These are phyloP conservation scores for Brassica hybrid DNA, from an alignment of 441 rosid species.

Conservation along the genomic window DNA sequence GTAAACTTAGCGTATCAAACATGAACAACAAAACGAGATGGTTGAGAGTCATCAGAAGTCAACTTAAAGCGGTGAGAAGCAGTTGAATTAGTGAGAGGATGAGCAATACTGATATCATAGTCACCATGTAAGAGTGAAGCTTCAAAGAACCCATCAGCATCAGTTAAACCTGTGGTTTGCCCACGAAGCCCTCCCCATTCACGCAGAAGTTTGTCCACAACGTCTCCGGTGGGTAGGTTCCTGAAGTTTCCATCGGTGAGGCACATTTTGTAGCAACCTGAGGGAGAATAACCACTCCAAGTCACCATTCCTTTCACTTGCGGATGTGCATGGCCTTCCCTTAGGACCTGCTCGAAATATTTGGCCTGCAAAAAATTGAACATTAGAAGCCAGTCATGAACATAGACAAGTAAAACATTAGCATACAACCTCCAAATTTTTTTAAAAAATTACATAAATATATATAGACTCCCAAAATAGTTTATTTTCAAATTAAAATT, in stretches of 20 bases:
- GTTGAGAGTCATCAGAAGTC: slow-evolving; percentile 1
- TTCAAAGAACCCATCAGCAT: slow-evolving; percentile 53
- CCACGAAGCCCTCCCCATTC: slow-evolving; percentile 48
- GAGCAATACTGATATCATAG: slow-evolving; percentile 36
- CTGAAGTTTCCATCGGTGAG: slow-evolving; percentile 41
- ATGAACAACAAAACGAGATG: slow-evolving; percentile 10
- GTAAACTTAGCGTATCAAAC: slow-evolving; percentile 7
- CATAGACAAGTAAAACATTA: not conserved
- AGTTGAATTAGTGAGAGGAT: not conserved
- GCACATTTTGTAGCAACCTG: slow-evolving; percentile 52
- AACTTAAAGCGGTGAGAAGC: slow-evolving; percentile 22
- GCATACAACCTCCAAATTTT: not conserved
- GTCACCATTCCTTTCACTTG: slow-evolving; percentile 53
- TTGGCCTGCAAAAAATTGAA: slow-evolving; percentile 34
- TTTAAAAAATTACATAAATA: not conserved
- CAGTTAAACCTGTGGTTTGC: slow-evolving; percentile 36
- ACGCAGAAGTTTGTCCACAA: slow-evolving; percentile 55
- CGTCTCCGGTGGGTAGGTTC: slow-evolving; percentile 53
- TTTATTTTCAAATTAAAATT: too few relatives aligned
- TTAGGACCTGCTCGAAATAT: slow-evolving; percentile 54
- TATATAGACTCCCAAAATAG: too few relatives aligned
- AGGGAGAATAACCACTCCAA: slow-evolving; percentile 47
- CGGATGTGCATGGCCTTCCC: slow-evolving; percentile 59
- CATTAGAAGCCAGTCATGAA: not conserved
- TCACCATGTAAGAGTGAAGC: slow-evolving; percentile 57